Base-by-base conservation (phyloP, 495 filamentous ascomycete genomes). In the Podospora tetraspora region DNA sequence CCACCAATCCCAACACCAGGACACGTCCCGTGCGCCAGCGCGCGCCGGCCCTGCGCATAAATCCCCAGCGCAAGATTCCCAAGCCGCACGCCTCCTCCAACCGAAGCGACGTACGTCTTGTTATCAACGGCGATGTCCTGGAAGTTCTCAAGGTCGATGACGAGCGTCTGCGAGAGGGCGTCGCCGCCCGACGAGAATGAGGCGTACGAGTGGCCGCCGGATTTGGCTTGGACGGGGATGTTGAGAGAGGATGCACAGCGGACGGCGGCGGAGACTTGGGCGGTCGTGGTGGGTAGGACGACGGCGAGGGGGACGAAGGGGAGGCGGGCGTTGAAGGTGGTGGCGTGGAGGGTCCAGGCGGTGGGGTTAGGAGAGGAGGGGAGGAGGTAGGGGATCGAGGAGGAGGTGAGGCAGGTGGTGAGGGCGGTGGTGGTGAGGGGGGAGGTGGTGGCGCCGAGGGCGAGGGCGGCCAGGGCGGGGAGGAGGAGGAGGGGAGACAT, bases 191-290 rank as follows among this genome's bases (percentile, higher is more conserved):
- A 74, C 23, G 80, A 79, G 71, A 85, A 85, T 5, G 86, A 88
- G 2, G 81, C 87, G 75, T 90, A 91, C n/a, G 85, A 89, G 70
- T 92, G 91, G 1, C 91, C 91, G 30, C 91, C 90, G 27, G 83
- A 84, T 70, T 84, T 84, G 32, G 89, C 79, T 62, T 89, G 88
- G 23, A 92, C 87, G 62, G 87, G 86, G 66, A 87, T 68, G 13
- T 74, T 75, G 61, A 76, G 62, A 0, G 70, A 64, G 0, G 72
- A 72, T 0, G 86, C 88, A 64, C 83, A 87, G 59, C 64, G 65
- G 7, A 90, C 83, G 4, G 84, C 81, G 7, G 70, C 71, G 0
- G 81, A 78, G 29, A 92, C 80, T 21, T 91, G 79, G 10, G 77
- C 61, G 0, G 78, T 43, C 0, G 75, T 82, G 13, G 73, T 71